phyloP scores from a whole-genome alignment of 2,329 filamentous ascomycete species.

The Paramyrothecium roridum region DNA sequence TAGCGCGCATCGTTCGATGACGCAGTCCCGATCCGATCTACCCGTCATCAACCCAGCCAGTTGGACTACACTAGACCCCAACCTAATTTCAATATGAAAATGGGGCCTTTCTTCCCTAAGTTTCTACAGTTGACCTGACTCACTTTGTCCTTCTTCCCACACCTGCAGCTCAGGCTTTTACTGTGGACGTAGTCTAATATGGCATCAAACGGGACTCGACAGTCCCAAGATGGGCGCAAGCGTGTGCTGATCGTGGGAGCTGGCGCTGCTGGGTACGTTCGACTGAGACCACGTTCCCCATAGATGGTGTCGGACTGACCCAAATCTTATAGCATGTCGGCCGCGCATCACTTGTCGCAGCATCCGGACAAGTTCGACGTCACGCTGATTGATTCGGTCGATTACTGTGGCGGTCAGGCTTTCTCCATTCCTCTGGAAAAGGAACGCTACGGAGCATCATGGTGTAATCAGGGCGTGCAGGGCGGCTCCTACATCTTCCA shows the following conservation, averaged over 20 bases:
- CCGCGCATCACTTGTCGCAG: conserved; percentile 56
- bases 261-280: conserved; percentile 29
- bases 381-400: conserved; percentile 52
- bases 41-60: background rate
- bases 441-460: conserved; percentile 54
- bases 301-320: background rate
- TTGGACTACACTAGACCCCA: background rate
- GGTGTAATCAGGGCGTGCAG: conserved; percentile 63
- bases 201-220: background rate
- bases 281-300: background rate
- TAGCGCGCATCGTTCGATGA: background rate
- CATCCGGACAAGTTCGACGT: conserved; percentile 59
- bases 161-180: background rate
- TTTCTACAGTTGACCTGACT: background rate
- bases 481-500: conserved; percentile 58
- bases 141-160: no score
- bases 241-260: conserved; percentile 36
- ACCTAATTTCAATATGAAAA: background rate
- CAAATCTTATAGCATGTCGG: conserved; percentile 37
- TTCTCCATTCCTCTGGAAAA: conserved; percentile 60
- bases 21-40: background rate
- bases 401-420: conserved; percentile 60
- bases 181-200: background rate
- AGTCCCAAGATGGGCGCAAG: background rate
- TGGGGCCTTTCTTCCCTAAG: background rate